phyloP scores from a whole-genome alignment of 2,329 filamentous ascomycete species.

The Penicillium aurantiogriseum region DNA sequence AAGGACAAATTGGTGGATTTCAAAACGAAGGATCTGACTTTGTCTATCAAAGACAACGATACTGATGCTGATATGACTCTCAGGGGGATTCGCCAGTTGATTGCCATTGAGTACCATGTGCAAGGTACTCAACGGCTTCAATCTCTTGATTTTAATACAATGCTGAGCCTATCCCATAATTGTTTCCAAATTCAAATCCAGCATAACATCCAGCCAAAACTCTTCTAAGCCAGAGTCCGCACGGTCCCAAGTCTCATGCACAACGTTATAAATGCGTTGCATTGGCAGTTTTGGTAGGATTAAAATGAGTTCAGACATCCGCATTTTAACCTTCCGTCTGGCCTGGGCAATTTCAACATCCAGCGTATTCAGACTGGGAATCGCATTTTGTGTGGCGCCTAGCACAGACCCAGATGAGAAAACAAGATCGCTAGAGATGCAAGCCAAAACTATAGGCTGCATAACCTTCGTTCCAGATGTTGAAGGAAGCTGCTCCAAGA shows the following conservation, averaged over 20 bases:
- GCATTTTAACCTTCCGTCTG: constrained; percentile 21
- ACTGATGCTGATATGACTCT: no score
- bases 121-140: no score
- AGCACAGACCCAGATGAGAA: constrained; percentile 21
- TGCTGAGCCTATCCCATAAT: constrained; percentile 20
- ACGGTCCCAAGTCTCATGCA: constrained; percentile 22
- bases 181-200: constrained; percentile 24
- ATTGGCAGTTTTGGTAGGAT: constrained; percentile 24
- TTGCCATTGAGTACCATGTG: no score
- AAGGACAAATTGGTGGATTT: no score
- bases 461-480: constrained; percentile 25
- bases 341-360: constrained; percentile 26
- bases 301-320: constrained; percentile 22
- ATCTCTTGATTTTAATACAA: no score
- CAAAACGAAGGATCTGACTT: no score
- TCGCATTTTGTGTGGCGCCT: constrained; percentile 16
- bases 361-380: constrained; percentile 20
- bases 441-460: constrained; percentile 21
- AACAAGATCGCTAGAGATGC: constrained; percentile 25
- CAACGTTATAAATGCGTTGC: constrained; percentile 21
- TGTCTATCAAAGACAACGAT: no score
- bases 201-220: constrained; percentile 26
- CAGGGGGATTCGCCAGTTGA: no score
- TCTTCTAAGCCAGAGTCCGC: constrained; percentile 18
- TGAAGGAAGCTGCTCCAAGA: constrained; percentile 21